Base-by-base conservation (phyloP, 768 basidiomycete genomes). In the Lactarius hatsudake region DNA sequence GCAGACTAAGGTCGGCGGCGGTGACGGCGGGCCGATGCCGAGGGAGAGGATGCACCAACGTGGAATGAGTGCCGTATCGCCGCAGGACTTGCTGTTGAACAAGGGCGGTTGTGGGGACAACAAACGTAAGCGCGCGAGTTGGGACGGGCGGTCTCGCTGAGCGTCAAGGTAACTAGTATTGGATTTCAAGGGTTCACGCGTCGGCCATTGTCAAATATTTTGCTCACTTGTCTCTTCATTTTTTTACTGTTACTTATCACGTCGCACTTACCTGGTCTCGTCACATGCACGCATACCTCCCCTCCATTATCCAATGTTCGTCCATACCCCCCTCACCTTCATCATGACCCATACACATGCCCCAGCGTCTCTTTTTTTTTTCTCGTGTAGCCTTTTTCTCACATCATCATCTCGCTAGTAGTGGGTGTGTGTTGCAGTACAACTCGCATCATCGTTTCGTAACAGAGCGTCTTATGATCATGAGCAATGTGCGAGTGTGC, bases 91-190 rank as follows among this genome's bases (percentile, higher is more conserved):
- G 61, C 74, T 84, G 62, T 62, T 84, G 68, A 80, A 79, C 74
- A 81, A 79, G 71, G 78, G 59, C 9, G 12, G 62, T 26, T 58
- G 75, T 10, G 81, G 66, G 64, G 84, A 86, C 62, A 82, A 84
- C 70, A 85, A 86, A 74, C 78, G 84, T 66, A 85, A 85, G 77
- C 78, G 84, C 67, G 81, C 82, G 43, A 86, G 84, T 69, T 85
- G 84, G 84, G 84, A 85, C 68, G 84, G 84, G 17, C 75, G 76
- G 15, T 71, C 72, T 58, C 75, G 74, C 34, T 75, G 67, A 73
- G 62, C 57, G 42, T 30, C 23, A 7, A 5, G n/a, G 23, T 30
- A 59, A 23, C 9, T 43, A 23, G n/a, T 61, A 26, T 60, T 54
- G 54, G 51, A 42, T 23, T 55, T 26, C 48, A 4, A 61, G 12